Evolutionary conservation across 2,329 filamentous ascomycete genomes (phyloP), one percentile per base, ranked within the genome.

Genomic region (Penicillium thymicola): DNA sequence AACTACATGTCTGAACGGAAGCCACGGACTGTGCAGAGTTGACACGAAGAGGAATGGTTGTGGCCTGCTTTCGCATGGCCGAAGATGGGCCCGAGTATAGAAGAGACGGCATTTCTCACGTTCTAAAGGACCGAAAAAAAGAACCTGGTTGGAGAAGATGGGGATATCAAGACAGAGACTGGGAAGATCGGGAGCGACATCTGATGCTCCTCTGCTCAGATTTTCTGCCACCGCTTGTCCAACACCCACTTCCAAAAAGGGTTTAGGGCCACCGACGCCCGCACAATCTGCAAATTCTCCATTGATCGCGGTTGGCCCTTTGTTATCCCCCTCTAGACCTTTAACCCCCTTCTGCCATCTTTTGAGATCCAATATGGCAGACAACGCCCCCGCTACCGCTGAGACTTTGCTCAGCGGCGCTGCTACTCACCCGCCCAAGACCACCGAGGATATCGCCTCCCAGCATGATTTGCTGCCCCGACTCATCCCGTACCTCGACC

Each of bases 401-500:
- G 78, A 80, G 67, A 73, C 77, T 59, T 69, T 81, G 58, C 74
- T 76, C 64, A 79, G 78, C 65, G 79, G 79, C 65, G 75, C 78
- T 59, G 75, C 76, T 59, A 77, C 67, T 66, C 79, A 75, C 68
- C 77, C 69, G 44, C 69, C 71, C 54, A 74, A 70, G 58, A 68
- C 67, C 59, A 69, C 70, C 66, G 75, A 72, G 67, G 82, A 84
- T 72, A 81, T 87, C 77, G 85, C 83, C 70, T 85, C 86, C 74
- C 81, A 89, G 75, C 85, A 90, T 79, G 89, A 88, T 74, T 85
- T 97, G 63, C 85, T 97, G 69, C 90, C 91, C 69, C 92, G 92
- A 78, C 82, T 99, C 71, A 89, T 97, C 74, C 87, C 87, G 66
- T 87, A 95, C 76, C 89, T 99, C 76, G 94, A 97, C 81, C 88